phyloP scores from a whole-genome alignment of 2,329 filamentous ascomycete species.

The Chlorencoelia australis region DNA sequence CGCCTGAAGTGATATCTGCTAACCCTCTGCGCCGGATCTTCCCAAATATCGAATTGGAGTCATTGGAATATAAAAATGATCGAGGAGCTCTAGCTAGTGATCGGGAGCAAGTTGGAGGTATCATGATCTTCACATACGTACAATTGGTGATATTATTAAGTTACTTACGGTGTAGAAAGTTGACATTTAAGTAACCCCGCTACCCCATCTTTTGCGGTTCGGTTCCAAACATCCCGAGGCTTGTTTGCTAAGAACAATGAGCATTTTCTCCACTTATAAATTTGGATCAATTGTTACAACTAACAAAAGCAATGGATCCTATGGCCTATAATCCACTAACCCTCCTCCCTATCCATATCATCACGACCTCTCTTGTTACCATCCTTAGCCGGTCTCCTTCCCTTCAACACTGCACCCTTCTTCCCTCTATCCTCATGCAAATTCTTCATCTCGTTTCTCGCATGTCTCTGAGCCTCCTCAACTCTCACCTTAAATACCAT shows the following conservation, averaged over 20 bases:
- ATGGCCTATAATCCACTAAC: conserved; percentile 11
- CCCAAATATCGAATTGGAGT: conserved; percentile 3
- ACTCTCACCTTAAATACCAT: conserved; percentile 72
- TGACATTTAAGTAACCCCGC: conserved; percentile 3
- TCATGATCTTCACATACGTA: conserved; percentile 10
- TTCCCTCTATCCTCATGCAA: conserved; percentile 56
- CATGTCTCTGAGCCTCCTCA: conserved; percentile 72
- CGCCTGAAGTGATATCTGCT: conserved; percentile 16
- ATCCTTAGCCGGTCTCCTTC: conserved; percentile 35
- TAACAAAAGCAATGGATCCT: background rate
- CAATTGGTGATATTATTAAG: conserved; percentile 1
- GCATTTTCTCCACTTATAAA: too few relatives aligned
- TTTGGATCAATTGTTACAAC: too few relatives aligned
- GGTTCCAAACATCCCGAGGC: background rate
- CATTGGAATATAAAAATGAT: conserved; percentile 12
- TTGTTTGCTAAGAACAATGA: too few relatives aligned
- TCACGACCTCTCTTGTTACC: conserved; percentile 42
- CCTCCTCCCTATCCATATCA: conserved; percentile 29
- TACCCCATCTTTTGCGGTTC: conserved; percentile 11
- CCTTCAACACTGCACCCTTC: conserved; percentile 36
- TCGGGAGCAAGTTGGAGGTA: conserved; percentile 5
- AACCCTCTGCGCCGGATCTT: conserved; percentile 13
- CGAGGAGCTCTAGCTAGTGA: conserved; percentile 15
- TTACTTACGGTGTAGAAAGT: background rate
- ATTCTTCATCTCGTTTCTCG: conserved; percentile 72